Evolutionary conservation across 2,329 filamentous ascomycete species (phyloP), one percentile per base, ranked within the genome.

Genomic region (Stromatinia cepivora): DNA sequence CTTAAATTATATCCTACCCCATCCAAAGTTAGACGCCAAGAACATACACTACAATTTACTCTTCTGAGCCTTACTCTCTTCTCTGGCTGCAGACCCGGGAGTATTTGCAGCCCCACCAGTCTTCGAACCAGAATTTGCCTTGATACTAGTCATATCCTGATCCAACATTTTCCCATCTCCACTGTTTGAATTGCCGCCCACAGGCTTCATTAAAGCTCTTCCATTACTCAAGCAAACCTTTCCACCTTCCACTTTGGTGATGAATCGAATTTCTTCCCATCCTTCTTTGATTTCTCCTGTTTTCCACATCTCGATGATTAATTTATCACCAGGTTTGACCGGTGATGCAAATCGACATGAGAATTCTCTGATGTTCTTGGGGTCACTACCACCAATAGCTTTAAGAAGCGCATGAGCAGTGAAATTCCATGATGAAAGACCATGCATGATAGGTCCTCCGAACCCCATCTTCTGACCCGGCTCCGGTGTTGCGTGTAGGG

Each of bases 211-310:
- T 78, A 94, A 79, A 36, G 92, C 92, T 70, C 93, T 85, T 6
- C 94, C 94, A 79, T 97, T 97, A 81, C 89, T 95, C 80, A 97
- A 82, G 71, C 92, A 92, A 25, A 93, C 88, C 85, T 95, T 96
- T 45, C 92, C 92, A 45, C 90, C 88, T 75, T 90, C 90, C 36
- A 97, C 89, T 78, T 87, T 86, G 1, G 91, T 92, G 67, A 90
- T 84, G 78, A 97, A 97, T 59, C 92, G 85, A 64, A 97, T 82
- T 80, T 97, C 93, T 81, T 97, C 93, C 81, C 87, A 96, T 1
- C 86, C 89, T 71, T 85, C 86, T 78, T 88, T 84, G 75, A 82
- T 80, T 75, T 89, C 82, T 1, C 93, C 93, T 31, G 87, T 92
- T 78, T 85, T 85, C 94, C 94, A 97, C 64, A 92, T 92, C 78